These are phyloP conservation scores for Saccharomyces mikatae DNA, from an alignment of 805 yeast genomes.

Conservation along the genomic window DNA sequence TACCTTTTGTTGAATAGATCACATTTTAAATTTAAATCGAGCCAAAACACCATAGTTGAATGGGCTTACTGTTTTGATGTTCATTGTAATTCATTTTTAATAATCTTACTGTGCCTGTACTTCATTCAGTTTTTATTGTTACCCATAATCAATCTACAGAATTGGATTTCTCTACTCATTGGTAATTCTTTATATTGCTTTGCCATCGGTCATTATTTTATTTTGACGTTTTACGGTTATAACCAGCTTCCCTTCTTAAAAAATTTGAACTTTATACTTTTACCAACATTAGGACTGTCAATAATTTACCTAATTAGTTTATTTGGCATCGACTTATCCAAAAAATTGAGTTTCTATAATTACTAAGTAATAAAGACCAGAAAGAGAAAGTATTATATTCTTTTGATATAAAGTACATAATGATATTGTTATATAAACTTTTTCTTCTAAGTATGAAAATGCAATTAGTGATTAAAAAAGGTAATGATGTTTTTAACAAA, in stretches of 20 bases:
- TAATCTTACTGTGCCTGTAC: conserved; percentile 70
- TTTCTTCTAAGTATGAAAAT: neutral
- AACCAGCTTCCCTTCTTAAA: conserved; percentile 61
- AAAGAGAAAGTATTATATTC: neutral
- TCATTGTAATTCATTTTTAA: conserved; percentile 82
- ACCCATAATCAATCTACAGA: conserved; percentile 60
- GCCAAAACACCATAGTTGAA: conserved; percentile 36
- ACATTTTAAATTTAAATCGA: conserved; percentile 37
- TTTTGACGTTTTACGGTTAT: conserved; percentile 84
- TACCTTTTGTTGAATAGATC: conserved; percentile 68
- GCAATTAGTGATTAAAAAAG: neutral
- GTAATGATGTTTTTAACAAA: neutral
- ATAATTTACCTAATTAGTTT: conserved; percentile 53
- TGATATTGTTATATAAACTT: neutral
- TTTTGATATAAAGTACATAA: neutral
- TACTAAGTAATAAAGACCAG: conserved; percentile 2
- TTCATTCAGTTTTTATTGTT: conserved; percentile 65
- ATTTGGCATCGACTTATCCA: conserved; percentile 67
- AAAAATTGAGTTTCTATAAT: conserved; percentile 30
- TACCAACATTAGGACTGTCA: conserved; percentile 56
- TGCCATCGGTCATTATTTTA: conserved; percentile 66
- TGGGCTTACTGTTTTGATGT: conserved; percentile 95
- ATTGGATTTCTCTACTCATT: conserved; percentile 58
- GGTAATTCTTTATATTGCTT: conserved; percentile 75
- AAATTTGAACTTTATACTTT: conserved; percentile 51